Base-by-base conservation (phyloP, 2,329 filamentous ascomycete genomes). In the Myriangium duriaei region DNA sequence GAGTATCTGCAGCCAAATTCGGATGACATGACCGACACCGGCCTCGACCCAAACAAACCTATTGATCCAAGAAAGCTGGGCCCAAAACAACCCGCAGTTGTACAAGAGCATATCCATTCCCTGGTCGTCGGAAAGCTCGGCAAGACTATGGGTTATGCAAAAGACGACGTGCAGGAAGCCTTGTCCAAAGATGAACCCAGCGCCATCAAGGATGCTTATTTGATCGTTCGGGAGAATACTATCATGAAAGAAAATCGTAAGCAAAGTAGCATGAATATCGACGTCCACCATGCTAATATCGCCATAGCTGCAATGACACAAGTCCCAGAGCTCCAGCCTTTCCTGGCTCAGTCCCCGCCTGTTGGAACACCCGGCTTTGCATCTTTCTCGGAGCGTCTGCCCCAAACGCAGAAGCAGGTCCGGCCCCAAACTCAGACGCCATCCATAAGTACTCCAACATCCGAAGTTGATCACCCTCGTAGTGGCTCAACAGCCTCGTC, bases 201-300 rank as follows among this genome's bases (percentile, higher is more conserved):
- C 42, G 87, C 91, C 9, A 95, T 98, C 68, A 98, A 98, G 63
- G 91, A 98, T 61, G 91, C 91, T 1, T 98, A 96, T 63, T 79
- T 95, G 62, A 98, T 98, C 57, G 85, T 98, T 16, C 77, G 88
- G 37, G 91, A 98, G 61, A 96, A 96, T 57, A 91, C 95, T 59
- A 74, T 96, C 57, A 96, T 96, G 87, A 82, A 87, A 58, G 79
- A 79, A 39, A 93, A 86, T 57, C 86, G 84, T 92, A 68, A 75
- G 83, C 13, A 11, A 31, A 9, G 6, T 76, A 34, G 35, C 18
- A 30, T 16, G 13, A 32, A 32, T 15, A 16, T 29, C 19, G n/a
- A 24, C 5, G 16, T 11, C 12, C 9, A 4, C n/a, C 14, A 11
- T 13, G 19, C 37, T 40, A 13, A 40, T 29, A 11, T 5, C 10